Percentiles rank a stretch among this genome's conserved stretches.
Evolutionary conservation across 768 basidiomycete species (phyloP).

Genomic region (Rhizopogon roseolus): DNA sequence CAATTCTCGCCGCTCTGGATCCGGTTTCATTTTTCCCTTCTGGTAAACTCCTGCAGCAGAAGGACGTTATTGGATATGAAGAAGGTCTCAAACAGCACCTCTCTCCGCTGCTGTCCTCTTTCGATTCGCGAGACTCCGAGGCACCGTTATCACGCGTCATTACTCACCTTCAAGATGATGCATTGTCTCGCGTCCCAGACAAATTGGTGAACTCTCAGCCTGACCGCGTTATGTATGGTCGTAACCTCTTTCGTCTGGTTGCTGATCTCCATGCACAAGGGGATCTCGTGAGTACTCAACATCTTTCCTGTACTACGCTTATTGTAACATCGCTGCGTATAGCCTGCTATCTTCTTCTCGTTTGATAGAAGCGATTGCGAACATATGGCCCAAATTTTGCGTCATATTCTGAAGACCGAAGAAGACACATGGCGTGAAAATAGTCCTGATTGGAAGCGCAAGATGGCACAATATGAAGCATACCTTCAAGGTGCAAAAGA

Average conservation of each 20-base stretch:
- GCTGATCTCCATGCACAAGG: slow-evolving; percentile 51
- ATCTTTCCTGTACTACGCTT: background rate
- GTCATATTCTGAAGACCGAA: slow-evolving; percentile 30
- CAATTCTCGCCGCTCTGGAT: slow-evolving; percentile 25
- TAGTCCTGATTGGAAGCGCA: slow-evolving; percentile 45
- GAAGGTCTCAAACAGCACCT: slow-evolving; percentile 42
- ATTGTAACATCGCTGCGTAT: background rate
- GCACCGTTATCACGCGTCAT: slow-evolving; percentile 37
- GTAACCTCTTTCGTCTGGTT: slow-evolving; percentile 47
- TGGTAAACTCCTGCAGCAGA: slow-evolving; percentile 44
- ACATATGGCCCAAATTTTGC: slow-evolving; percentile 38
- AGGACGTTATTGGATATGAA: slow-evolving; percentile 60
- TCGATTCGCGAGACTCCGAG: slow-evolving; percentile 28
- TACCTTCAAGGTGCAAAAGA: slow-evolving; percentile 46
- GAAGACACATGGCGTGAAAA: slow-evolving; percentile 47
- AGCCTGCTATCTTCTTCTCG: slow-evolving; percentile 68
- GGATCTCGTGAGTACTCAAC: slow-evolving; percentile 43
- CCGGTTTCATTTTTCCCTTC: slow-evolving; percentile 43
- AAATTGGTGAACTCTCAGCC: slow-evolving; percentile 30
- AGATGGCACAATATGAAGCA: slow-evolving; percentile 44
- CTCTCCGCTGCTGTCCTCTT: slow-evolving; percentile 28
- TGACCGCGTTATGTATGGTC: slow-evolving; percentile 22
- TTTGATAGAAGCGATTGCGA: slow-evolving; percentile 62
- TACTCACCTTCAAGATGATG: slow-evolving; percentile 33
- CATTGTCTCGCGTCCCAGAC: slow-evolving; percentile 18